Evolutionary conservation across 441 rosid genomes (phyloP).

Genomic region (Pelargonium citronellum): DNA sequence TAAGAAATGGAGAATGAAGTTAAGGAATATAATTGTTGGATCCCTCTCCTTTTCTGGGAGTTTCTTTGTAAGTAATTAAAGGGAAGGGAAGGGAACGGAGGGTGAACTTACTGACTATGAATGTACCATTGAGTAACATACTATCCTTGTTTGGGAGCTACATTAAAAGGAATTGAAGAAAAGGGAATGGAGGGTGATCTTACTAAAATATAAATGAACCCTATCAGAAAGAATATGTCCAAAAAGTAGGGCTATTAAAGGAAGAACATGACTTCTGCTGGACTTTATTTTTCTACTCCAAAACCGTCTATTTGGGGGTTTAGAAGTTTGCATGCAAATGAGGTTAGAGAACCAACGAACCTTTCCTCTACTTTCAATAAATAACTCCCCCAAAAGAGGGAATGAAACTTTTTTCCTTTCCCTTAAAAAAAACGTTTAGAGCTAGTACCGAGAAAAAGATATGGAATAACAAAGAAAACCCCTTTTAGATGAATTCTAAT

Average conservation of each 20-base stretch:
- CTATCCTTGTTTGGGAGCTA: not conserved
- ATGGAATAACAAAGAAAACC: not conserved
- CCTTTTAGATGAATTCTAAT: not conserved
- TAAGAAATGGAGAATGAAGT: not conserved
- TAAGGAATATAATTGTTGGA: not conserved
- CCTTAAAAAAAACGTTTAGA: not conserved
- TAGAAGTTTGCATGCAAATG: not conserved
- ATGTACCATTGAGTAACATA: too few species aligned
- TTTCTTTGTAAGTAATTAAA: too few species aligned
- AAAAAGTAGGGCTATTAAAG: not conserved
- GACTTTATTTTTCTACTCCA: not conserved
- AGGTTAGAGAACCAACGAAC: not conserved
- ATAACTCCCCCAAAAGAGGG: not conserved
- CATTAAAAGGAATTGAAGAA: slow-evolving; percentile 1
- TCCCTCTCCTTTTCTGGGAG: not conserved
- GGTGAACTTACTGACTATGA: too few species aligned
- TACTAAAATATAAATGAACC: not conserved
- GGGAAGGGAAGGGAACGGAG: too few species aligned
- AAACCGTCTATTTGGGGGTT: not conserved
- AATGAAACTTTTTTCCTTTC: not conserved
- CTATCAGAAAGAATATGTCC: not conserved
- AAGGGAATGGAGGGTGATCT: not conserved
- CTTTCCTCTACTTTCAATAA: not conserved
- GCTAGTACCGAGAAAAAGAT: not conserved
- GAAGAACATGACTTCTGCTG: not conserved